These are phyloP conservation scores for Syncephalis fuscata DNA, from an alignment of 371 early-diverging fungal genomes.

Conservation along the genomic window DNA sequence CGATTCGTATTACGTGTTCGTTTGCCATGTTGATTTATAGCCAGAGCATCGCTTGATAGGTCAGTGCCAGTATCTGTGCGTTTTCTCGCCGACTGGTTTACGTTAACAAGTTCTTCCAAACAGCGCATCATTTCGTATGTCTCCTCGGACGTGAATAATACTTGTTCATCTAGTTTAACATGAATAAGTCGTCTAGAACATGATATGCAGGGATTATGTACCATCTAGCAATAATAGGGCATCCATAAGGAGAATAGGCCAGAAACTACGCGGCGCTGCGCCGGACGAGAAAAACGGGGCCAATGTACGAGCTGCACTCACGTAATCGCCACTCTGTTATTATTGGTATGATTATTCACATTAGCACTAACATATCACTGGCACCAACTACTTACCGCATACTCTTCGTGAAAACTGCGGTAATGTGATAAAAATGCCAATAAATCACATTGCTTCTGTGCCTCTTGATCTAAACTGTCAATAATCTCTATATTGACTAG, in stretches of 20 bases:
- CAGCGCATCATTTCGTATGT: constrained; percentile 1
- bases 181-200: too few relatives aligned
- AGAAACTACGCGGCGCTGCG: neutral
- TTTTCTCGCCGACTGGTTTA: too few relatives aligned
- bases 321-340: neutral
- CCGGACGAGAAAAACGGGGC: neutral
- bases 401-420: neutral
- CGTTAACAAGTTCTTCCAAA: neutral
- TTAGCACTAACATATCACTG: neutral
- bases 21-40: too few relatives aligned
- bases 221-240: neutral
- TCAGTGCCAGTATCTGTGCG: too few relatives aligned
- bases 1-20: too few relatives aligned
- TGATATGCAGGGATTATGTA: too few relatives aligned
- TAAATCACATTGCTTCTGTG: neutral
- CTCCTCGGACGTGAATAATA: neutral
- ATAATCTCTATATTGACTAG: neutral
- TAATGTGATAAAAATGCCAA: neutral
- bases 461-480: neutral
- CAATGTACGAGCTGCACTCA: neutral
- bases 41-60: too few relatives aligned
- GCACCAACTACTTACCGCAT: neutral
- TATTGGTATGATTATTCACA: neutral
- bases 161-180: too few relatives aligned
- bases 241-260: neutral